These are phyloP conservation scores for Melastoma malabathricum DNA, from an alignment of 345 rosid genomes.

Conservation along the genomic window DNA sequence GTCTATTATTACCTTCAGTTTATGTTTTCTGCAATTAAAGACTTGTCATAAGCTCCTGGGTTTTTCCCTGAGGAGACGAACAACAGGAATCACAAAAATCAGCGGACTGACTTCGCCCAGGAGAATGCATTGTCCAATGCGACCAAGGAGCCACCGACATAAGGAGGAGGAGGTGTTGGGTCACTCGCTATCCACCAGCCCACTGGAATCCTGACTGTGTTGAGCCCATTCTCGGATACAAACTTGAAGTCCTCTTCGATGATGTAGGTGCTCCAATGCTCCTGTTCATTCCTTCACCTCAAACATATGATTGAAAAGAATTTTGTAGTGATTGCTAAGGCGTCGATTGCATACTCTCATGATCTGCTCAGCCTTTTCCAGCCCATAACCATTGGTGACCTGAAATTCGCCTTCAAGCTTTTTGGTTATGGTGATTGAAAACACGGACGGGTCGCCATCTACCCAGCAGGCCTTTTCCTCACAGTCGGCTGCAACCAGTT, in stretches of 20 bases:
- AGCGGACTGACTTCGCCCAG: slow-evolving; percentile 35
- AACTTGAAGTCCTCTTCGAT: slow-evolving; percentile 13
- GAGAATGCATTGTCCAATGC: slow-evolving; percentile 44
- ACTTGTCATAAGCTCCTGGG: background rate
- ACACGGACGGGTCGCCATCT: slow-evolving; percentile 39
- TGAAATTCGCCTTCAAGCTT: slow-evolving; percentile 40
- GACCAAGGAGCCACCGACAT: slow-evolving; percentile 43
- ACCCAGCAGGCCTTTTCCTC: slow-evolving; percentile 15
- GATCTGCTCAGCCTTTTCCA: slow-evolving; percentile 20
- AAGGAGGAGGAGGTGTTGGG: slow-evolving; percentile 39
- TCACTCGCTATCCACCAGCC: slow-evolving; percentile 68
- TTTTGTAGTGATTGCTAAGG: background rate
- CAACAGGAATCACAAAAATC: background rate
- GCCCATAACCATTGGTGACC: slow-evolving; percentile 54
- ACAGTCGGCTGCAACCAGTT: slow-evolving; percentile 32
- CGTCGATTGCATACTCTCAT: slow-evolving; percentile 23
- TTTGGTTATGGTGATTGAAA: slow-evolving; percentile 14
- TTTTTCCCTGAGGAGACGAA: background rate
- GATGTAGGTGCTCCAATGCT: slow-evolving; percentile 28
- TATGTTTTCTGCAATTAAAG: slow-evolving; percentile 25
- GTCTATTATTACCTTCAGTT: slow-evolving; percentile 32
- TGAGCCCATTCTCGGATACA: slow-evolving; percentile 16
- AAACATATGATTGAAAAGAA: background rate
- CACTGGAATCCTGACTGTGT: slow-evolving; percentile 45
- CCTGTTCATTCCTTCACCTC: slow-evolving; percentile 14